Conservation (phyloP, 2,329 filamentous ascomycete species). For the Alternaria infectoria region DNA sequence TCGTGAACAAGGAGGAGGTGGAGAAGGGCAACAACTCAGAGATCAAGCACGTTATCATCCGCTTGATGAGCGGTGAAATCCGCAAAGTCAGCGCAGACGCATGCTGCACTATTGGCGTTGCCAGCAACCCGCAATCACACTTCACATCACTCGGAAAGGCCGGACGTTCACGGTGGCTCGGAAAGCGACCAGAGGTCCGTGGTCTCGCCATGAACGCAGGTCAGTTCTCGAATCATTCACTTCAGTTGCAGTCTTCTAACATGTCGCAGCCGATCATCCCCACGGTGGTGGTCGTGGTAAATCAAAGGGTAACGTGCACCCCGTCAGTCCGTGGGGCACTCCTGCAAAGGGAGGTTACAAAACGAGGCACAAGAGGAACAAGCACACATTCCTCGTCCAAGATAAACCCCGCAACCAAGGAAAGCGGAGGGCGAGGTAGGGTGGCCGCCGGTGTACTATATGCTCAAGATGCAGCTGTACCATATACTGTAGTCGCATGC, state of each 20-base stretch:
- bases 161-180: constrained; percentile 89
- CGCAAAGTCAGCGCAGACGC: constrained; percentile 89
- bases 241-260: constrained; percentile 16
- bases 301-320: constrained; percentile 96
- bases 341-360: constrained; percentile 91
- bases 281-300: constrained; percentile 99
- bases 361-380: constrained; percentile 84
- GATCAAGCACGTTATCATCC: constrained; percentile 80
- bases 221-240: constrained; percentile 42
- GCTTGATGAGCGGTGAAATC: constrained; percentile 90
- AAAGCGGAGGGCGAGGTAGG: constrained; percentile 66
- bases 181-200: constrained; percentile 92
- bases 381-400: constrained; percentile 90
- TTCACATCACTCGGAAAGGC: constrained; percentile 94
- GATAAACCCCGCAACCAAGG: constrained; percentile 87
- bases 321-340: constrained; percentile 94
- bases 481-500: constrained; percentile 13
- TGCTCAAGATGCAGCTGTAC: constrained; percentile 23
- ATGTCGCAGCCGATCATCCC: constrained; percentile 78
- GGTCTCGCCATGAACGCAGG: constrained; percentile 98
- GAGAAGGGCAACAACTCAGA: constrained; percentile 66
- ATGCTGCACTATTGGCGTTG: constrained; percentile 90
- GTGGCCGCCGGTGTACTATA: constrained; percentile 21
- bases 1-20: constrained; percentile 84
- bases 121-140: constrained; percentile 91